These are phyloP conservation scores for Dujonia santamariae DNA, from an alignment of 1,139 yeast genomes.

Conservation along the genomic window DNA sequence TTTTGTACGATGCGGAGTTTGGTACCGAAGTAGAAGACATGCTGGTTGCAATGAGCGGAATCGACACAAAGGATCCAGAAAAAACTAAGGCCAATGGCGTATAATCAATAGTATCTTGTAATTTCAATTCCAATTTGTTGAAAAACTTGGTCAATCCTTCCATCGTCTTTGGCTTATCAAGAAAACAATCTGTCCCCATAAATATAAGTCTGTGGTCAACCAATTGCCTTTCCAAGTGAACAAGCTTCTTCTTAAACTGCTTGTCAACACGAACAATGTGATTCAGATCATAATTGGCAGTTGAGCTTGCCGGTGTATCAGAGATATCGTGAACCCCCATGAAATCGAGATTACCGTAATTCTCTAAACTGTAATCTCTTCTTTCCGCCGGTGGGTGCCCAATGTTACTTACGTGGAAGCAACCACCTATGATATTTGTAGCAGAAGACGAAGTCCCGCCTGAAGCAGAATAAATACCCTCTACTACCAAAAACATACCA, in stretches of 20 bases:
- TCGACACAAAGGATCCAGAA: conserved; percentile 61
- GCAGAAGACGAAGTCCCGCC: conserved; percentile 38
- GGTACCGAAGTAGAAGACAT: conserved; percentile 40
- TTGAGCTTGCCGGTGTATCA: neutral
- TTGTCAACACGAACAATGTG: conserved; percentile 53
- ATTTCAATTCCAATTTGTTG: conserved; percentile 39
- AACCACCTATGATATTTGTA: conserved; percentile 37
- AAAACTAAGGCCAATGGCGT: conserved; percentile 53
- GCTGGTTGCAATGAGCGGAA: conserved; percentile 53
- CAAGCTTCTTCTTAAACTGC: conserved; percentile 52
- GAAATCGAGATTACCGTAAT: conserved; percentile 78
- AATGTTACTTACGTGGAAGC: conserved; percentile 70
- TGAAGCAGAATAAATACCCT: conserved; percentile 76
- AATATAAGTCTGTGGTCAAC: conserved; percentile 58
- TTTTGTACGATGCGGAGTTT: conserved; percentile 59
- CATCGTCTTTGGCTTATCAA: conserved; percentile 57
- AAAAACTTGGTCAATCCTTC: conserved; percentile 65
- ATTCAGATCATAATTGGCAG: conserved; percentile 8
- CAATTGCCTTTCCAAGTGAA: conserved; percentile 53
- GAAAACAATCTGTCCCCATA: conserved; percentile 68
- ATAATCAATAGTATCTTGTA: conserved; percentile 29
- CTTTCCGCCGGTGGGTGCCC: conserved; percentile 90
- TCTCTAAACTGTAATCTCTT: conserved; percentile 61
- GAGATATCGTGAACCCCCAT: conserved; percentile 52
- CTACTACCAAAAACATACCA: conserved; percentile 79